Conservation (phyloP, 805 yeast genomes). For the Schwanniomyces sp. region DNA sequence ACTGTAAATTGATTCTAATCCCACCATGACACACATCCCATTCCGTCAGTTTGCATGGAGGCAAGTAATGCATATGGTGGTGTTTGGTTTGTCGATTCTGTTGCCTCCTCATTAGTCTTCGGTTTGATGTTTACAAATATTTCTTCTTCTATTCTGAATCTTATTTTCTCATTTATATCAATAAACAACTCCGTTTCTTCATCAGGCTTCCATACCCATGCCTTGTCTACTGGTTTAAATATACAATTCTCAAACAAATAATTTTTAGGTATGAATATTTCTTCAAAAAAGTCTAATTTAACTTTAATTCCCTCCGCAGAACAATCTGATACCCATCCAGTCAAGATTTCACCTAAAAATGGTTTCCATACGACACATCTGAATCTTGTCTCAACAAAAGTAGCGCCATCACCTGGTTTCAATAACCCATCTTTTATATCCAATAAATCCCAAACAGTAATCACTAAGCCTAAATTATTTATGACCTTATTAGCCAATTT, state of each 20-base stretch:
- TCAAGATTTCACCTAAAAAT: constrained; percentile 86
- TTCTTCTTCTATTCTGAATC: constrained; percentile 90
- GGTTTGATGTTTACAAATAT: constrained; percentile 84
- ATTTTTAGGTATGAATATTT: constrained; percentile 82
- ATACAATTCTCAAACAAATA: constrained; percentile 77
- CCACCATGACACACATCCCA: constrained; percentile 98
- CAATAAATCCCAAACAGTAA: constrained; percentile 80
- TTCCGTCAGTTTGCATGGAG: constrained; percentile 92
- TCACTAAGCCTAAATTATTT: constrained; percentile 78
- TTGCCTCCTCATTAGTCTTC: constrained; percentile 59
- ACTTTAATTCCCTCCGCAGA: constrained; percentile 84
- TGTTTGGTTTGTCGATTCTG: constrained; percentile 39
- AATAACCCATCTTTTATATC: constrained; percentile 85
- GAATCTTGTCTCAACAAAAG: constrained; percentile 72
- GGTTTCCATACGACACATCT: constrained; percentile 87
- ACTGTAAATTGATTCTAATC: constrained; percentile 40
- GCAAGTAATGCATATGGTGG: constrained; percentile 88
- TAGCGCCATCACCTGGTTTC: constrained; percentile 93
- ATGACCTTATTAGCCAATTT: constrained; percentile 87
- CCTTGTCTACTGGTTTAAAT: constrained; percentile 73
- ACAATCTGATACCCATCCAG: constrained; percentile 92
- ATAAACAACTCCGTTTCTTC: constrained; percentile 76
- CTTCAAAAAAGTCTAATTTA: constrained; percentile 85
- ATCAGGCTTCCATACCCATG: constrained; percentile 92
- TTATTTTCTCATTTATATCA: constrained; percentile 87